Evolutionary conservation across 169 alveolate species (phyloP).

Genomic region (Cryptosporidium baileyi): DNA sequence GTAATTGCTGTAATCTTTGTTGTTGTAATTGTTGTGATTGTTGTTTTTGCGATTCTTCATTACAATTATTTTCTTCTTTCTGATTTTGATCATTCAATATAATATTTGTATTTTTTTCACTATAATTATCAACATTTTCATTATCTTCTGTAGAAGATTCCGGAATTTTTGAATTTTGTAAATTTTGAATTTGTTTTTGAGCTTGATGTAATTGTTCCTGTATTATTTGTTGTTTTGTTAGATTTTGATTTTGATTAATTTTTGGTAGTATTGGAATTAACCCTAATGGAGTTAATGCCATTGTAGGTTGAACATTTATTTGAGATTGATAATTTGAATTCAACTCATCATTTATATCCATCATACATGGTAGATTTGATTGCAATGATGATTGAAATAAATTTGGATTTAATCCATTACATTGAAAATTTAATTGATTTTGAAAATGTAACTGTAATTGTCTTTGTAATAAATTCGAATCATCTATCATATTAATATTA

Average conservation of each 20-base stretch:
- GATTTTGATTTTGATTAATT: neutral
- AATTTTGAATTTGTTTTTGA: conserved; percentile 6
- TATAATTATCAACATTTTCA: neutral
- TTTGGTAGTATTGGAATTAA: conserved; percentile 43
- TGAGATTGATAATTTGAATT: too few relatives aligned
- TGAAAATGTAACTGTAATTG: too few relatives aligned
- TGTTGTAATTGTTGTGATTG: neutral
- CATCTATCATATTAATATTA: too few relatives aligned
- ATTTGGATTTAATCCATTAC: too few relatives aligned
- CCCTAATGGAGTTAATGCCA: conserved; percentile 55
- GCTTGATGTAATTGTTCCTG: conserved; percentile 30
- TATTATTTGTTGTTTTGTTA: neutral
- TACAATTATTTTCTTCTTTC: neutral
- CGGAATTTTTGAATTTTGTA: neutral
- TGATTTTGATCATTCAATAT: neutral
- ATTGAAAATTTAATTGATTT: too few relatives aligned
- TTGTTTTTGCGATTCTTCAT: neutral
- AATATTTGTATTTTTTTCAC: neutral
- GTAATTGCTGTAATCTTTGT: neutral
- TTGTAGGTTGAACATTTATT: too few relatives aligned
- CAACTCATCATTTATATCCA: too few relatives aligned
- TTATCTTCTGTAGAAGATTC: neutral
- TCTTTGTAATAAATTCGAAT: too few relatives aligned
- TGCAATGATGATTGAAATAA: too few relatives aligned
- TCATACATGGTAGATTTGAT: too few relatives aligned